phyloP scores from a whole-genome alignment of 1,284 basidiomycete genomes.

The Heterobasidion occidentale region DNA sequence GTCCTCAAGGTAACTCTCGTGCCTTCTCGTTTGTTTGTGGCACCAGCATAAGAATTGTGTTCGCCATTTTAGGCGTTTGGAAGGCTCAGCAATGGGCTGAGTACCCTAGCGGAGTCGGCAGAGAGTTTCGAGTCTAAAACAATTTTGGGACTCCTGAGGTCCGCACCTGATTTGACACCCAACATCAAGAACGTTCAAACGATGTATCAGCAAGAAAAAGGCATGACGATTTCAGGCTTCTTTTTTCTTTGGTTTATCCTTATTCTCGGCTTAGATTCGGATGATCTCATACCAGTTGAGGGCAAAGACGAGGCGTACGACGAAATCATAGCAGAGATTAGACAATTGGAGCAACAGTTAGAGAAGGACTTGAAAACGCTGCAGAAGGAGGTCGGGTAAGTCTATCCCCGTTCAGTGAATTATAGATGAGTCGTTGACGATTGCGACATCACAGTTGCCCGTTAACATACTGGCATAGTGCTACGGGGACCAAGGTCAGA shows the following conservation, averaged over 20 bases:
- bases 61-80: constrained; percentile 58
- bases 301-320: constrained; percentile 88
- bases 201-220: constrained; percentile 68
- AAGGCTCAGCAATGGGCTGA: constrained; percentile 61
- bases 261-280: constrained; percentile 28
- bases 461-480: constrained; percentile 79
- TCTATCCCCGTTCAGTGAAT: constrained; percentile 4
- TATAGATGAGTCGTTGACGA: background rate
- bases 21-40: too few species aligned
- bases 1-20: constrained; percentile 61
- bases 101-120: constrained; percentile 54
- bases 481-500: constrained; percentile 68
- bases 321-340: constrained; percentile 62
- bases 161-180: constrained; percentile 72
- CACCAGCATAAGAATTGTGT: background rate
- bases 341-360: constrained; percentile 61
- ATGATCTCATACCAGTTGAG: constrained; percentile 66
- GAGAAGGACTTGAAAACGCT: constrained; percentile 57
- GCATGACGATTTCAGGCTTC: constrained; percentile 25
- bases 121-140: constrained; percentile 72
- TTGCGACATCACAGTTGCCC: constrained; percentile 30
- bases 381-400: constrained; percentile 51
- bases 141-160: constrained; percentile 65
- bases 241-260: background rate
- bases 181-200: constrained; percentile 65